A percentile compares a stretch with the other conserved stretches of the same genome.
Conservation (phyloP, 1,284 basidiomycete genomes). For the Microbotryum silenes-acaulis region DNA sequence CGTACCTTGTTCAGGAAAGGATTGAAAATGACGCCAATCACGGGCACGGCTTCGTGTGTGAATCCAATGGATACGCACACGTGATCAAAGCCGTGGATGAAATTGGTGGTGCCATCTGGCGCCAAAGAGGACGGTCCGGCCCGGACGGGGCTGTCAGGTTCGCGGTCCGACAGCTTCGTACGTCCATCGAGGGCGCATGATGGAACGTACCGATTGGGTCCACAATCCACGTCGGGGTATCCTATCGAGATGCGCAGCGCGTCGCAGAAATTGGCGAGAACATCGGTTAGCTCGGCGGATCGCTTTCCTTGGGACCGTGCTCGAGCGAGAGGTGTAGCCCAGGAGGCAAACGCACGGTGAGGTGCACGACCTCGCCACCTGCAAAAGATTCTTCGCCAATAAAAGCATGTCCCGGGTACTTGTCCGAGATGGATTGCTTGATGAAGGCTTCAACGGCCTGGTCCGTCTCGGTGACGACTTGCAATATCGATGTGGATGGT, state of each 20-base stretch:
- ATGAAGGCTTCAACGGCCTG: constrained; percentile 84
- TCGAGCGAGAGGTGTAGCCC: no score
- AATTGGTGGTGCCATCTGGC: constrained; percentile 85
- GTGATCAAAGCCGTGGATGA: constrained; percentile 67
- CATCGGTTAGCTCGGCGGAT: not conserved
- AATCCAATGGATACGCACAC: constrained; percentile 86
- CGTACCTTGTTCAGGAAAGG: constrained; percentile 62
- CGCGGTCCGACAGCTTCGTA: no score
- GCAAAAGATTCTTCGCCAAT: constrained; percentile 86
- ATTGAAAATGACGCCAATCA: constrained; percentile 82
- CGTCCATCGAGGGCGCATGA: no score
- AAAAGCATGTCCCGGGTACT: constrained; percentile 30
- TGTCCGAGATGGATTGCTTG: constrained; percentile 52
- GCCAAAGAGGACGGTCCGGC: constrained; percentile 7
- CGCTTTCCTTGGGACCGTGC: not conserved
- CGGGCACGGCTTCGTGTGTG: constrained; percentile 67
- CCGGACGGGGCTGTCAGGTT: not conserved
- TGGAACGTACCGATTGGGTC: constrained; percentile 60
- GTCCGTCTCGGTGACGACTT: constrained; percentile 90
- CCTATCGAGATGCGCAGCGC: constrained; percentile 32
- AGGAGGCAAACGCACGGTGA: constrained; percentile 47
- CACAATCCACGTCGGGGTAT: constrained; percentile 86
- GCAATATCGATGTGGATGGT: not conserved
- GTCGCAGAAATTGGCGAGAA: no score
- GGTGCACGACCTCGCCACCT: constrained; percentile 57